Conservation (phyloP, 495 filamentous ascomycete genomes). For the Penicillium macrosclerotiorum region DNA sequence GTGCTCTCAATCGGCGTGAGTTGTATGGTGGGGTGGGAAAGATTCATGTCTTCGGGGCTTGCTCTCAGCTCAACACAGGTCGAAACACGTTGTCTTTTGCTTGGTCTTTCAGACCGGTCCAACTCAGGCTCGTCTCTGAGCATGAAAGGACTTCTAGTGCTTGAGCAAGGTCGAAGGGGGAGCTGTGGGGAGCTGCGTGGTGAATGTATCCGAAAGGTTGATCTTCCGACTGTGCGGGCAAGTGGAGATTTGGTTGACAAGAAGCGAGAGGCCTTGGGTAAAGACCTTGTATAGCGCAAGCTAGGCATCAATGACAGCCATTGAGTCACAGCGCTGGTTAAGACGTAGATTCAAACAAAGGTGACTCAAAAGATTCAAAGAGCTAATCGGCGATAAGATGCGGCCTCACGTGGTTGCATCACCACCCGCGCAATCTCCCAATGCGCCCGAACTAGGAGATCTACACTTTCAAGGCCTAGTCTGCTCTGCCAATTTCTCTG, state of each 20-base stretch:
- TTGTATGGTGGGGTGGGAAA: slow-evolving; percentile 42
- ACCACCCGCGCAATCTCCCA: slow-evolving; percentile 10
- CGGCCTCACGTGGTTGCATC: slow-evolving; percentile 29
- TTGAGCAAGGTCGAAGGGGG: slow-evolving; percentile 7
- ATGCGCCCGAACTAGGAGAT: slow-evolving; percentile 15
- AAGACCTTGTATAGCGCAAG: slow-evolving; percentile 12
- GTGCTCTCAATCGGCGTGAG: slow-evolving; percentile 67
- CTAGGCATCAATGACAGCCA: slow-evolving; percentile 27
- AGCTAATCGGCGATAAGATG: slow-evolving; percentile 24
- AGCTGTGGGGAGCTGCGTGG: slow-evolving; percentile 12
- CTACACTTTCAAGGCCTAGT: slow-evolving; percentile 15
- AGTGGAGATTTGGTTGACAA: slow-evolving; percentile 12
- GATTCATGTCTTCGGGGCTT: slow-evolving; percentile 21
- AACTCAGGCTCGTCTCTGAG: slow-evolving; percentile 19
- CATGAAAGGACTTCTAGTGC: slow-evolving; percentile 28
- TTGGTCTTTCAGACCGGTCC: slow-evolving; percentile 23
- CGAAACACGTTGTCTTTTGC: slow-evolving; percentile 37
- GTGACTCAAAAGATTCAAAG: slow-evolving; percentile 18
- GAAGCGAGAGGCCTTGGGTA: slow-evolving; percentile 18
- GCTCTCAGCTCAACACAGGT: slow-evolving; percentile 11
- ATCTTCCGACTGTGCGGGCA: slow-evolving; percentile 15
- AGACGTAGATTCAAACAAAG: slow-evolving; percentile 1
- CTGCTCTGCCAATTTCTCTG: slow-evolving; percentile 1
- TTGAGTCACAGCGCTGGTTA: slow-evolving; percentile 2
- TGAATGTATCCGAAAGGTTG: slow-evolving; percentile 6